Conservation (phyloP, 2,329 filamentous ascomycete genomes). For the Juglanconis sp. region DNA sequence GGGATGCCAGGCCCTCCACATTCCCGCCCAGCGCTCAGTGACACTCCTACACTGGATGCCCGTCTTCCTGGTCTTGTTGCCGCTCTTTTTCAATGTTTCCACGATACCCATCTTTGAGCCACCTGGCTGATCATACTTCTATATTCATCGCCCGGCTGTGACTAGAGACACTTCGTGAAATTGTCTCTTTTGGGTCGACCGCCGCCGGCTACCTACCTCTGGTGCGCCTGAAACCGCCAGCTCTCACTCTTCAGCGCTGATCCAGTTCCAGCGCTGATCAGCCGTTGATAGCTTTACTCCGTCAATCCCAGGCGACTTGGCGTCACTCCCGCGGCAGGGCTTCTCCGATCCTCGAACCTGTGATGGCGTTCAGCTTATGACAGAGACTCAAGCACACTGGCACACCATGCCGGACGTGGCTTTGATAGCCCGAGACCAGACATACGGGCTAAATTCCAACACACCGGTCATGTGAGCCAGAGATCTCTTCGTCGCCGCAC, state of each 20-base stretch:
- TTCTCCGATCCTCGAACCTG: too few relatives aligned
- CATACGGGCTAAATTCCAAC: background rate
- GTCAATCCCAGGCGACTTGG: background rate
- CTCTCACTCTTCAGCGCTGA: background rate
- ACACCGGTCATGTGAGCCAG: background rate
- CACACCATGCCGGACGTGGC: background rate
- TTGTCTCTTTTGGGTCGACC: background rate
- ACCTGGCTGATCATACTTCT: background rate
- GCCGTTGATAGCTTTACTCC: background rate
- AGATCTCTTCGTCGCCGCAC: background rate
- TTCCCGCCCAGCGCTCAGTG: slow-evolving; percentile 68
- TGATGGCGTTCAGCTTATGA: background rate
- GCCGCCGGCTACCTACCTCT: background rate
- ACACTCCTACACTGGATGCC: slow-evolving; percentile 22
- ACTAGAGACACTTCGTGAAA: background rate
- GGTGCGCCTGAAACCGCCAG: background rate
- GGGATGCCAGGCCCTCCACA: slow-evolving; percentile 62
- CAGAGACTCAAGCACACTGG: background rate
- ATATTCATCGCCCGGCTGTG: background rate
- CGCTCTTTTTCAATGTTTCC: background rate
- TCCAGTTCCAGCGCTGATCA: background rate
- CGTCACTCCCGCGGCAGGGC: background rate
- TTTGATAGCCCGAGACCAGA: background rate
- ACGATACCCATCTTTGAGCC: background rate
- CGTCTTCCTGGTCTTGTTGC: background rate